phyloP scores from a whole-genome alignment of 139 green algal species.

The Picochlorum sp. region DNA sequence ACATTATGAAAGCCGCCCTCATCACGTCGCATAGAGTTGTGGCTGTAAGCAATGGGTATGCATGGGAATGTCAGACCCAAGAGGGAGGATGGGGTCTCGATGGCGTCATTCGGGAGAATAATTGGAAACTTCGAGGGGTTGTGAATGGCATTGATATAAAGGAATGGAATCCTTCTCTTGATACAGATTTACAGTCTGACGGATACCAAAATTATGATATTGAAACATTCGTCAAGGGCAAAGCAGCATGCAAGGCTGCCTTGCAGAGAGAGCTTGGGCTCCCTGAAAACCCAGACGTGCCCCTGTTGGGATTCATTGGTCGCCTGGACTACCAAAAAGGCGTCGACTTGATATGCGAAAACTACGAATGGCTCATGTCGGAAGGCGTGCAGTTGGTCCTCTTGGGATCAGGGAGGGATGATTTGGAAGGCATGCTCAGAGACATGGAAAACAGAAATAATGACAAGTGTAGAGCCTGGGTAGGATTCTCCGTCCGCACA shows the following conservation, averaged over 20 bases:
- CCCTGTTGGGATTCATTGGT: constrained; percentile 87
- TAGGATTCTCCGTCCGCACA: constrained; percentile 86
- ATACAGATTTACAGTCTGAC: constrained; percentile 51
- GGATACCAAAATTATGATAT: constrained; percentile 69
- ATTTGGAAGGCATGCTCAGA: constrained; percentile 75
- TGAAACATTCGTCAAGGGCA: constrained; percentile 55
- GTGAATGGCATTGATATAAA: constrained; percentile 93
- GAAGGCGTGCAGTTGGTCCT: constrained; percentile 86
- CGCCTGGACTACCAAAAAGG: constrained; percentile 96
- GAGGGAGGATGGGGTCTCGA: constrained; percentile 95
- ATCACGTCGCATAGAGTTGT: constrained; percentile 59
- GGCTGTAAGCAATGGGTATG: constrained; percentile 59
- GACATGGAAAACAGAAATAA: constrained; percentile 42
- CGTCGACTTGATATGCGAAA: constrained; percentile 91
- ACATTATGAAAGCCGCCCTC: constrained; percentile 93
- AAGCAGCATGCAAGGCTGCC: constrained; percentile 78
- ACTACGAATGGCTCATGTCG: constrained; percentile 76
- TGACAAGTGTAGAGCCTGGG: constrained; percentile 73
- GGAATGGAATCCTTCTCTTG: constrained; percentile 68
- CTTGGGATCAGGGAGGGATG: constrained; percentile 78
- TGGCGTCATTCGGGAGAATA: constrained; percentile 56
- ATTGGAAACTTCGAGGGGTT: constrained; percentile 71
- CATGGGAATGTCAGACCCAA: constrained; percentile 93
- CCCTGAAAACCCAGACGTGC: constrained; percentile 68
- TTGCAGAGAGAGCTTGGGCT: constrained; percentile 88